Percentiles rank a stretch among this genome's conserved stretches.
phyloP scores from a whole-genome alignment of 2,329 filamentous ascomycete species.

The Camptophora hylomeconis region DNA sequence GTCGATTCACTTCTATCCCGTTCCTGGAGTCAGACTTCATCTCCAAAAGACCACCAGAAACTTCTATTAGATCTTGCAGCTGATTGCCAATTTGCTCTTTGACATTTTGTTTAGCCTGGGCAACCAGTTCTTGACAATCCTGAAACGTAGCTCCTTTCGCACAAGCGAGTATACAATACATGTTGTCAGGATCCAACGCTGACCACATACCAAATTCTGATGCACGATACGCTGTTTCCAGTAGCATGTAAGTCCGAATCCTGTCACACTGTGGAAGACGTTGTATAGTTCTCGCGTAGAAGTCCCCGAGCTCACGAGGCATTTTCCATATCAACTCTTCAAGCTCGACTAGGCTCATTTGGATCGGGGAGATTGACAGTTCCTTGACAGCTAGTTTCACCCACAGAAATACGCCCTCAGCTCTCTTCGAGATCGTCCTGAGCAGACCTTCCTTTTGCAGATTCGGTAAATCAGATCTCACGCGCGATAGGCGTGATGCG shows the following conservation, averaged over 20 bases:
- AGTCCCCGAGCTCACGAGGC: slow-evolving; percentile 1
- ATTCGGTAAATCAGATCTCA: not conserved
- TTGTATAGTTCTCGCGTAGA: not conserved
- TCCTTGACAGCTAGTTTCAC: slow-evolving; percentile 1
- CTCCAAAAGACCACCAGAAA: slow-evolving; percentile 9
- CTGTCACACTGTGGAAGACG: not conserved
- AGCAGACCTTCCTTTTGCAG: not conserved
- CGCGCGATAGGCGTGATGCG: too few species aligned
- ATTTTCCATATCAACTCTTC: too few species aligned
- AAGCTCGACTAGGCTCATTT: not conserved
- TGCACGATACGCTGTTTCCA: slow-evolving; percentile 2
- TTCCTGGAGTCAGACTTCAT: not conserved
- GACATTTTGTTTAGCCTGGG: not conserved
- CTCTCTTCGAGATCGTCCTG: not conserved
- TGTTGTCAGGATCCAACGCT: too few species aligned
- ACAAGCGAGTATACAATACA: too few species aligned
- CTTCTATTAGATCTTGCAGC: slow-evolving; percentile 6
- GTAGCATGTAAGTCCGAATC: slow-evolving; percentile 1
- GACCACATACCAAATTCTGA: too few species aligned
- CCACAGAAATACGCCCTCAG: slow-evolving; percentile 4
- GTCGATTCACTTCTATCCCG: slow-evolving; percentile 6
- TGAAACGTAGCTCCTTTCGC: not conserved
- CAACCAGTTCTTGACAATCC: not conserved
- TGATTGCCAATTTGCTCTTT: not conserved
- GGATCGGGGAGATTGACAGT: not conserved